Conservation (phyloP, 352 stramenopile species). For the Pythium sp. region DNA sequence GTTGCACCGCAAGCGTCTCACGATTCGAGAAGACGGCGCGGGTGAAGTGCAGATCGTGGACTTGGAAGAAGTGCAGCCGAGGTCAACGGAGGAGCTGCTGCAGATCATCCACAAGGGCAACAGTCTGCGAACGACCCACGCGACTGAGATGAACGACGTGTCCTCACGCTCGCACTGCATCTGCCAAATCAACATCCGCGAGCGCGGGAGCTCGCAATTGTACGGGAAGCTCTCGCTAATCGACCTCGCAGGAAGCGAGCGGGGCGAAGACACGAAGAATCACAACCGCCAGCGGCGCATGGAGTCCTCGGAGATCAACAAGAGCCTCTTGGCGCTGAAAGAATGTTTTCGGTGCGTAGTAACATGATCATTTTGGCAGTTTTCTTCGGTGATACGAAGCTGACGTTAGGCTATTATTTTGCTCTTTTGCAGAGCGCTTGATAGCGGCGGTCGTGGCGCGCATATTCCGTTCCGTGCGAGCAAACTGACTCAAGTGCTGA, state of each 20-base stretch:
- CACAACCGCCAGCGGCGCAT: conserved; percentile 91
- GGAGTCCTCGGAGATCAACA: conserved; percentile 98
- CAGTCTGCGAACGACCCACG: conserved; percentile 92
- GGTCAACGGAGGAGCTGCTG: conserved; percentile 87
- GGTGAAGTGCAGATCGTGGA: conserved; percentile 95
- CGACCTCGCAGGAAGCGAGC: conserved; percentile 95
- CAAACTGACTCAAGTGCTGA: conserved; percentile 98
- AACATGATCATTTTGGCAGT: not conserved
- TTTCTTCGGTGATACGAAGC: not conserved
- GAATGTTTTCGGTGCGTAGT: conserved; percentile 90
- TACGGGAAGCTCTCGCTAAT: conserved; percentile 95
- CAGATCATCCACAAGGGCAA: conserved; percentile 93
- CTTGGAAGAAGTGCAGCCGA: conserved; percentile 90
- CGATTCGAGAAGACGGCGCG: conserved; percentile 92
- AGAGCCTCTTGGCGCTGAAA: conserved; percentile 95
- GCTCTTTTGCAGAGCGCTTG: conserved; percentile 67
- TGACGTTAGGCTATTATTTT: not conserved
- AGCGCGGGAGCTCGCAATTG: conserved; percentile 39
- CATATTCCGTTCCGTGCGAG: conserved; percentile 96
- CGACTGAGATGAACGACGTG: conserved; percentile 95
- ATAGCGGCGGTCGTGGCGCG: conserved; percentile 82
- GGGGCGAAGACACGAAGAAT: conserved; percentile 94
- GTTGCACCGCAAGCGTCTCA: conserved; percentile 87
- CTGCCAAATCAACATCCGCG: conserved; percentile 90
- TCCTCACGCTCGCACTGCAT: conserved; percentile 95